Base-by-base conservation (phyloP, 148 eudicot species). In the Gaultheria prostrata region DNA sequence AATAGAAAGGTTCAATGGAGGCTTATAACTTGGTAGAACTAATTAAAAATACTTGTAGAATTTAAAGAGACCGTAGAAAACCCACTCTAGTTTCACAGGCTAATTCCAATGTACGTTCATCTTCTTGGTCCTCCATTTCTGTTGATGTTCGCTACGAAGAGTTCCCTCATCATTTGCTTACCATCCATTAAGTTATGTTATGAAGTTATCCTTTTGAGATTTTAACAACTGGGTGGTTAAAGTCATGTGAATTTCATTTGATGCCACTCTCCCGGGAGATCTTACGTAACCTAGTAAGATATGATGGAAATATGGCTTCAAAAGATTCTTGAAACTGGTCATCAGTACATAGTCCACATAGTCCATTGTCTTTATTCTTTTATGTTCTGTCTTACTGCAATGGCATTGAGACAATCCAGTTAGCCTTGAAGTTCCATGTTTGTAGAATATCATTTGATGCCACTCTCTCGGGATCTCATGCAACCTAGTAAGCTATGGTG, bases 241-340 rank as follows among this genome's bases (percentile, higher is more conserved):
- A 43, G 83, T 65, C n/a, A 1, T 48, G 83, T 13, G 10, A 48
- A 67, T 67, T 28, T 65, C 5, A 6, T 75, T 75, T 56, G 74
- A 39, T 67, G 57, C 54, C 24, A 81, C 59, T 81, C 50, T 18
- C 57, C 32, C 0, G n/a, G n/a, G 57, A 67, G 57, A 67, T 81
- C 59, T 17, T 17, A 20, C 48, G 17, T 12, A 13, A 45, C 43
- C 21, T 46, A 67, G 56, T 78, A 9, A 33, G 17, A 28, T 67
- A 45, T 11, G 21, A 65, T 81, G 59, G 59, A 26, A 6, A 35
- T 56, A 54, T 79, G 49, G 83, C 33, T 67, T 1, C 32, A 46
- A 65, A 48, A 24, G 83, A 46, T 12, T 49, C 57, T 65, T 80
- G 33, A 45, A 59, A 7, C 8, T 0, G 50, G 18, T 28, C 72